A percentile compares a stretch with the other conserved stretches of the same genome.
Evolutionary conservation across 164 flowering plant species (phyloP).

Genomic region (Saururus chinensis): DNA sequence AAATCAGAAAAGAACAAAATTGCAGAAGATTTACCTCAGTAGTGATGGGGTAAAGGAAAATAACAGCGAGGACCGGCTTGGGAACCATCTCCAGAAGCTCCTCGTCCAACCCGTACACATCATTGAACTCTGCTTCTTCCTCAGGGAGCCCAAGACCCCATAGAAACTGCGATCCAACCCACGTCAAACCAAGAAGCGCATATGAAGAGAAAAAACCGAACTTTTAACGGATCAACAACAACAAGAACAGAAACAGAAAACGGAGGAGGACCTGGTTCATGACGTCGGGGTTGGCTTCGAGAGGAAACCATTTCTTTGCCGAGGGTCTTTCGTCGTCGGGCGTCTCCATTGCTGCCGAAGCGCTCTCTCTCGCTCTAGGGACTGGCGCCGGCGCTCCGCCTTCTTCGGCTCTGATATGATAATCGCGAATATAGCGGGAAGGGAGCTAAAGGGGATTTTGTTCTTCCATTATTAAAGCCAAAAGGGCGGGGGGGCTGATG

Average conservation of each 20-base stretch:
- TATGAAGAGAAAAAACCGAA: not conserved
- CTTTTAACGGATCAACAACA: not conserved
- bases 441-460: too few relatives aligned
- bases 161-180: constrained; percentile 50
- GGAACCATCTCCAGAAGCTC: constrained; percentile 95
- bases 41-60: constrained; percentile 75
- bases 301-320: constrained; percentile 92
- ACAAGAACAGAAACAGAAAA: not conserved
- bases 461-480: too few relatives aligned
- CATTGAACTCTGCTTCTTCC: constrained; percentile 73
- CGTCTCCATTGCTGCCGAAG: constrained; percentile 3
- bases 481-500: too few relatives aligned
- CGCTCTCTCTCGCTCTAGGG: too few relatives aligned
- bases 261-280: constrained; percentile 80
- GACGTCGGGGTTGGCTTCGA: constrained; percentile 96
- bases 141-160: constrained; percentile 86
- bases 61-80: constrained; percentile 81
- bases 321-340: constrained; percentile 39
- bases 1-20: too few relatives aligned
- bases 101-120: constrained; percentile 90
- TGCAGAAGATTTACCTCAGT: constrained; percentile 32
- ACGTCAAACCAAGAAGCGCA: not conserved
- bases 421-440: too few relatives aligned
- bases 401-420: too few relatives aligned
- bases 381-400: too few relatives aligned